These are phyloP conservation scores for Cladosporium sp. DNA, from an alignment of 2,329 filamentous ascomycete species.

Conservation along the genomic window DNA sequence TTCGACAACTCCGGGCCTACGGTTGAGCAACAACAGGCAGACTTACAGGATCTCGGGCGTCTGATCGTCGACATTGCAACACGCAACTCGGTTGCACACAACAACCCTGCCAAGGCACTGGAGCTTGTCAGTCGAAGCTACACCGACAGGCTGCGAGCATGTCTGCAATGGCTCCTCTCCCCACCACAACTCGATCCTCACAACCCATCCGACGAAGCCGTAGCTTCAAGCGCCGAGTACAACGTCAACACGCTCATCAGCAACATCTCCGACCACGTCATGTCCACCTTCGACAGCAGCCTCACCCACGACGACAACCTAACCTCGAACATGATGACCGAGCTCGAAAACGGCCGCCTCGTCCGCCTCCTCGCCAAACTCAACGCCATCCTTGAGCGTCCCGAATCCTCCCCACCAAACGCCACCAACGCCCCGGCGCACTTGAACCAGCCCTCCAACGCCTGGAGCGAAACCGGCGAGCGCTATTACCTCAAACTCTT, in stretches of 20 bases:
- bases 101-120: slow-evolving; percentile 64
- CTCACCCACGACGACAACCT: slow-evolving; percentile 77
- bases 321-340: slow-evolving; percentile 66
- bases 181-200: slow-evolving; percentile 42
- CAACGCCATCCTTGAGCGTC: slow-evolving; percentile 82
- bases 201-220: slow-evolving; percentile 12
- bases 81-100: slow-evolving; percentile 44
- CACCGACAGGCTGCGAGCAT: slow-evolving; percentile 72
- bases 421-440: slow-evolving; percentile 25
- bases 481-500: slow-evolving; percentile 92
- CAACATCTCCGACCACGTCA: slow-evolving; percentile 73
- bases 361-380: slow-evolving; percentile 80
- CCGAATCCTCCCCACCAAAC: slow-evolving; percentile 63
- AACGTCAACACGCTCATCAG: slow-evolving; percentile 74
- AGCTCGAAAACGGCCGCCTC: slow-evolving; percentile 85
- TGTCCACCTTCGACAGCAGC: slow-evolving; percentile 69
- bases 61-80: slow-evolving; percentile 77
- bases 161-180: slow-evolving; percentile 75
- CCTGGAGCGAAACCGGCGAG: slow-evolving; percentile 89
- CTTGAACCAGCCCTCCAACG: slow-evolving; percentile 29
- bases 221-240: slow-evolving; percentile 46
- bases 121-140: slow-evolving; percentile 75
- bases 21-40: slow-evolving; percentile 78
- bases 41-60: slow-evolving; percentile 78
- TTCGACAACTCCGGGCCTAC: slow-evolving; percentile 67